phyloP scores from a whole-genome alignment of 768 basidiomycete genomes.

The Lactarius quietus region DNA sequence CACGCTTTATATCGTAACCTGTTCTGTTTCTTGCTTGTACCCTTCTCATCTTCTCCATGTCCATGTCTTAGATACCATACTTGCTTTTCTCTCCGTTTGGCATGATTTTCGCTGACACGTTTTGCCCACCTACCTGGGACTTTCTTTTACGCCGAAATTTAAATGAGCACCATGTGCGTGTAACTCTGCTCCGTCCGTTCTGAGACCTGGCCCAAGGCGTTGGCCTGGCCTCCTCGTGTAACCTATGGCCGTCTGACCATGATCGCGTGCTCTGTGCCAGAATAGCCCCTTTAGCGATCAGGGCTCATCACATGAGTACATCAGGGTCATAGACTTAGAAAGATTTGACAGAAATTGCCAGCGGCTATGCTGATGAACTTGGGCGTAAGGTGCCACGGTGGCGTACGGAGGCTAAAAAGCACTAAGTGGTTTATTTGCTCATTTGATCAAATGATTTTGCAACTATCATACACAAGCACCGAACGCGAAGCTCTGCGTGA shows the following conservation, averaged over 20 bases:
- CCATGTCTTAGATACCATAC: background rate
- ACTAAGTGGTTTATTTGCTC: background rate
- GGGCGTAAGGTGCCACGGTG: background rate
- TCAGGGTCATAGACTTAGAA: background rate
- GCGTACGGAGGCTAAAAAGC: background rate
- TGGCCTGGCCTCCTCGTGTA: background rate
- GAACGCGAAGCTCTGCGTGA: background rate
- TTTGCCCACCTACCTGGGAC: background rate
- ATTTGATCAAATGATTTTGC: background rate
- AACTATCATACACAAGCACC: background rate
- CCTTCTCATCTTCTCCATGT: background rate
- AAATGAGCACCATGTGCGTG: background rate
- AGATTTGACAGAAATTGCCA: background rate
- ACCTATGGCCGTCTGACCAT: too few relatives aligned
- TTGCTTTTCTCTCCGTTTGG: background rate
- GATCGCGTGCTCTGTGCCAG: background rate
- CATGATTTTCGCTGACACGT: background rate
- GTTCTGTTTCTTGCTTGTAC: background rate
- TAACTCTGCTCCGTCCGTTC: background rate
- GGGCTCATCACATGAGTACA: background rate
- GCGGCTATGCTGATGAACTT: background rate
- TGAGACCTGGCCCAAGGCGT: background rate
- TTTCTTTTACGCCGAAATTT: background rate
- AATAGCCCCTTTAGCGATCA: background rate
- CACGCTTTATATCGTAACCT: background rate